Evolutionary conservation across 169 alveolate species (phyloP).

Genomic region (Plasmodium gaboni): DNA sequence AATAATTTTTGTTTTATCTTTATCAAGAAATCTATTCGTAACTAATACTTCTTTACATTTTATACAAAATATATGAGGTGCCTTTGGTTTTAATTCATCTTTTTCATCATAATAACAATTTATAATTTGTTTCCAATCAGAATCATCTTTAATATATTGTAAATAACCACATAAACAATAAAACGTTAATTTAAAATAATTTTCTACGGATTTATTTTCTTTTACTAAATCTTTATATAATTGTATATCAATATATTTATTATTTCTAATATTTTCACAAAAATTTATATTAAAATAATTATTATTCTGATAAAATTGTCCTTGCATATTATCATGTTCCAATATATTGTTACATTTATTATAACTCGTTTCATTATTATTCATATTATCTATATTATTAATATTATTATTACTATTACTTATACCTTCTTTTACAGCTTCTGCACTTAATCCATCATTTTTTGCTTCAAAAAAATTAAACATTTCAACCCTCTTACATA

Average conservation of each 20-base stretch:
- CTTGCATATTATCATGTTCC: background rate
- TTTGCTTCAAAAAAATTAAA: background rate
- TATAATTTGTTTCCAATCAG: slow-evolving; percentile 73
- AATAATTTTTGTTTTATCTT: slow-evolving; percentile 73
- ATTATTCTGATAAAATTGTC: background rate
- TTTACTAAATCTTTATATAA: slow-evolving; percentile 38
- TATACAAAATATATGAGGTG: slow-evolving; percentile 64
- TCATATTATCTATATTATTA: background rate
- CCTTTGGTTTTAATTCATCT: slow-evolving; percentile 55
- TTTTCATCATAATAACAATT: slow-evolving; percentile 66
- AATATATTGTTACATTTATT: background rate
- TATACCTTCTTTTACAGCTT: background rate
- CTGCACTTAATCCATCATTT: background rate
- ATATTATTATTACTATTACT: background rate
- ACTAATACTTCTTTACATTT: slow-evolving; percentile 57
- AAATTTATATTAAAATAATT: background rate
- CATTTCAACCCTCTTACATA: slow-evolving; percentile 16
- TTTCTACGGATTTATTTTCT: slow-evolving; percentile 31
- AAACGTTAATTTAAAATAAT: slow-evolving; percentile 41
- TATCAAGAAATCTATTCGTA: slow-evolving; percentile 68
- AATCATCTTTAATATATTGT: slow-evolving; percentile 51
- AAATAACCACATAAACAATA: slow-evolving; percentile 72
- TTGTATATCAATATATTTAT: slow-evolving; percentile 33
- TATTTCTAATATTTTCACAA: slow-evolving; percentile 10
- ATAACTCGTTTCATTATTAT: background rate